Evolutionary conservation across 2,329 filamentous ascomycete species (phyloP), one percentile per base, ranked within the genome.

Genomic region (Exophiala viscosa): DNA sequence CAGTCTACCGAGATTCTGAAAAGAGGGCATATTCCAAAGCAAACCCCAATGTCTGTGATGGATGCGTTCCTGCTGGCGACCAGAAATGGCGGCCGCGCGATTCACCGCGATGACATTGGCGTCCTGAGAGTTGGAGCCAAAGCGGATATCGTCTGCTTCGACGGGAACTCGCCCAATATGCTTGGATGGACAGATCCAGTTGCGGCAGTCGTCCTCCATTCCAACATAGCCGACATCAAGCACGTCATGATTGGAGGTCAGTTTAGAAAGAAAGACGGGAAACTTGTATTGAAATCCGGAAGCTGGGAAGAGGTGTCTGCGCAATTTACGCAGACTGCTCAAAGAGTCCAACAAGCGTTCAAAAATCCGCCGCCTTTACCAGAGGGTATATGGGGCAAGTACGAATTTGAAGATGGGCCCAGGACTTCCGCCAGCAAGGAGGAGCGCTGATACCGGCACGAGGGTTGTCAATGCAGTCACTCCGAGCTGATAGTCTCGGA

Each of bases 21-120:
- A 17, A 20, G 40, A 7, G 76, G 73, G 69, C 54, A 70, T 11
- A 60, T 82, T 2, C 77, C 79, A 0, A 56, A 56, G 2, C 72
- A 66, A 20, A 81, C 72, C 52, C 77, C 79, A 6, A 79, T 82
- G 75, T 74, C 70, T 6, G 78, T 70, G 2, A 67, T 73, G 31
- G 78, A 84, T 60, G 80, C 79, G 0, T 83, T 83, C 60, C 66
- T 77, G 17, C 70, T 83, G 13, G 76, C 77, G 0, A 84, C 79
- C 0, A 70, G 78, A 1, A 69, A 72, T 3, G 79, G 80, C 1
- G 80, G 69, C 0, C 71, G 77, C 1, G 76, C 80, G 0, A 68
- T 83, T 2, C 70, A 76, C 9, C 69, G 78, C 0, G 65, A 68
- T 0, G 80, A 82, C 57, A 65, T 83, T 0, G 79, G 80, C 17